Conservation (phyloP, 257 asterid species). For the Solanum chilense region DNA sequence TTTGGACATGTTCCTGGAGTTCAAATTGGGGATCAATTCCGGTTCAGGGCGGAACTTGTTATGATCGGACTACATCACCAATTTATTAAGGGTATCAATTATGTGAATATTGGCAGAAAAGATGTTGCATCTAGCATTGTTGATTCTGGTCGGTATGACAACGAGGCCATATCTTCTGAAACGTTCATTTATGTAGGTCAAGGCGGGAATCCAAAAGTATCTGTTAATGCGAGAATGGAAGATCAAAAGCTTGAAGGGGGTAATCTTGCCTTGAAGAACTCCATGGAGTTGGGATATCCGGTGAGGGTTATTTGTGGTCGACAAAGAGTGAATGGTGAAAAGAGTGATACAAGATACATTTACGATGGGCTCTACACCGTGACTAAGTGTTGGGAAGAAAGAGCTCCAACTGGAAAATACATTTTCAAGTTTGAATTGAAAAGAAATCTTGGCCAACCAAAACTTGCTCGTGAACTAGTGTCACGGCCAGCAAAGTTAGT, state of each 20-base stretch:
- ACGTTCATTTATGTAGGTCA: slow-evolving; percentile 22
- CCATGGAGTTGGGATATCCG: slow-evolving; percentile 2
- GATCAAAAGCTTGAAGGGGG: slow-evolving; percentile 24
- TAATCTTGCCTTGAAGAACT: slow-evolving; percentile 26
- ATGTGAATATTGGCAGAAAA: background rate
- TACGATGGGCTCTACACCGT: slow-evolving; percentile 34
- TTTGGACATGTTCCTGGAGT: slow-evolving; percentile 24
- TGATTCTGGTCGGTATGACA: slow-evolving; percentile 19
- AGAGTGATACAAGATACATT: background rate
- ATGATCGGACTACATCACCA: slow-evolving; percentile 16
- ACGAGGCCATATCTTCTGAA: background rate
- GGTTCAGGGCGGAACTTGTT: slow-evolving; percentile 21
- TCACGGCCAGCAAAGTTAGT: background rate
- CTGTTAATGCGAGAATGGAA: background rate
- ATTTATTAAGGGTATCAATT: slow-evolving; percentile 12
- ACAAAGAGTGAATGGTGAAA: background rate
- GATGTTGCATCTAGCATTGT: slow-evolving; percentile 15
- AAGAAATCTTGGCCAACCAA: slow-evolving; percentile 23
- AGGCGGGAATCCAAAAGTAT: slow-evolving; percentile 11
- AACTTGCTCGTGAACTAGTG: background rate
- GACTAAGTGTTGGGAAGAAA: slow-evolving; percentile 15
- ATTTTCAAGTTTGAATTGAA: slow-evolving; percentile 31
- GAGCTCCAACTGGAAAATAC: slow-evolving; percentile 2
- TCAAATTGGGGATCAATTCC: slow-evolving; percentile 16
- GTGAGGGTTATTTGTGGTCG: slow-evolving; percentile 25